These are phyloP conservation scores for Closterium sp. DNA, from an alignment of 139 green algal genomes.

Conservation along the genomic window DNA sequence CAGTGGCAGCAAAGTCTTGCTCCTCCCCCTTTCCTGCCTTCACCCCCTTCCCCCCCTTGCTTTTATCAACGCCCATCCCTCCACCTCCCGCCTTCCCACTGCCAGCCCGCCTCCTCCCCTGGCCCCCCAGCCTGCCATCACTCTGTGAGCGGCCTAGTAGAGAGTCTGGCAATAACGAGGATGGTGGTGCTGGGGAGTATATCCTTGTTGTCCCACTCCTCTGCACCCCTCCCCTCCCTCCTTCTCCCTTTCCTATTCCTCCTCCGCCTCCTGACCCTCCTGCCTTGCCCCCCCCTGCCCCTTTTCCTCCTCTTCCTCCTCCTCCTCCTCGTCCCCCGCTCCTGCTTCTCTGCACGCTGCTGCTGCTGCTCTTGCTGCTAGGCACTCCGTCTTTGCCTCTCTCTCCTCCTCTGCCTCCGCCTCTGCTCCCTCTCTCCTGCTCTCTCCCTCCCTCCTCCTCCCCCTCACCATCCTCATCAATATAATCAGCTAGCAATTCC, in stretches of 20 bases:
- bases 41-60: neutral
- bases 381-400: too few relatives aligned
- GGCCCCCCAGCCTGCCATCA: neutral
- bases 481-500: slow-evolving; percentile 46
- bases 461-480: slow-evolving; percentile 32
- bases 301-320: neutral
- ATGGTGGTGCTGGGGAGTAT: neutral
- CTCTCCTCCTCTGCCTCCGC: neutral
- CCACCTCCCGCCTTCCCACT: neutral
- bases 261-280: neutral
- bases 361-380: neutral
- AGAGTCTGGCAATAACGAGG: neutral
- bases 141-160: neutral
- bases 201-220: neutral
- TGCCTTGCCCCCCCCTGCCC: too few relatives aligned
- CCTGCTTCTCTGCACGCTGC: neutral
- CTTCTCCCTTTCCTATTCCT: neutral
- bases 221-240: neutral
- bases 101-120: neutral
- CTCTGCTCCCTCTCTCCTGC: neutral
- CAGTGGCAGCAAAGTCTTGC: neutral
- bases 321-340: slow-evolving; percentile 14
- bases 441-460: neutral
- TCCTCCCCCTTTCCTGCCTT: neutral
- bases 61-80: neutral